Evolutionary conservation across 2,329 filamentous ascomycete species (phyloP).

Genomic region (Penicillium sp.): DNA sequence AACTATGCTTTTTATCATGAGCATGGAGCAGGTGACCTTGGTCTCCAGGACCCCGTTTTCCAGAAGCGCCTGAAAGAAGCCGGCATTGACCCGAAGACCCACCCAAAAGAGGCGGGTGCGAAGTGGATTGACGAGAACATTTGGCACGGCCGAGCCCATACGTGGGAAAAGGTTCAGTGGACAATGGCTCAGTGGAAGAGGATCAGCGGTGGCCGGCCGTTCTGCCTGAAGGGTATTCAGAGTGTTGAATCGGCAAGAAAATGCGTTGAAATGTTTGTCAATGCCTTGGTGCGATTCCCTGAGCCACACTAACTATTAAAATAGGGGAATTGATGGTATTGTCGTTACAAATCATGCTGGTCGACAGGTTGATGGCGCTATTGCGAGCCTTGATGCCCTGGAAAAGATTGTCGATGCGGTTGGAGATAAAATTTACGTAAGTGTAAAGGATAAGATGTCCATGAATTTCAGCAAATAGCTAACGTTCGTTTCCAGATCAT

Average conservation of each 20-base stretch:
- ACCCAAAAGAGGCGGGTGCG: constrained; percentile 56
- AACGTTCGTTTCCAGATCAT: constrained; percentile 4
- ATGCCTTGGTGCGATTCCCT: constrained; percentile 5
- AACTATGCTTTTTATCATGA: constrained; percentile 67
- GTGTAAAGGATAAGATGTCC: neutral
- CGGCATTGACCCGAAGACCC: constrained; percentile 55
- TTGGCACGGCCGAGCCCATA: constrained; percentile 64
- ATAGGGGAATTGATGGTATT: neutral
- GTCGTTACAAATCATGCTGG: constrained; percentile 44
- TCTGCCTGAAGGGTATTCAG: constrained; percentile 70
- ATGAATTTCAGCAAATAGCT: neutral
- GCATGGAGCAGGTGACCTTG: constrained; percentile 55
- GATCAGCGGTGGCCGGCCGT: constrained; percentile 58
- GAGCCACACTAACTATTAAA: neutral
- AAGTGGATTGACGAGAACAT: constrained; percentile 64
- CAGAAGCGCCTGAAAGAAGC: constrained; percentile 52
- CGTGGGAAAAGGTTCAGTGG: constrained; percentile 70
- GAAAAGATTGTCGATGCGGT: constrained; percentile 27
- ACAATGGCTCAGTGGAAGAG: constrained; percentile 59
- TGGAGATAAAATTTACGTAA: constrained; percentile 32
- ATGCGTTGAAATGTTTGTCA: constrained; percentile 6
- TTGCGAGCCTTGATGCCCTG: constrained; percentile 41
- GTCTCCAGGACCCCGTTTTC: constrained; percentile 62
- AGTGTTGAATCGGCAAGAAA: constrained; percentile 36
- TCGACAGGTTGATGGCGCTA: constrained; percentile 39